phyloP scores from a whole-genome alignment of 176 grass and related monocot species.

The Cenchrus fungigraminus region DNA sequence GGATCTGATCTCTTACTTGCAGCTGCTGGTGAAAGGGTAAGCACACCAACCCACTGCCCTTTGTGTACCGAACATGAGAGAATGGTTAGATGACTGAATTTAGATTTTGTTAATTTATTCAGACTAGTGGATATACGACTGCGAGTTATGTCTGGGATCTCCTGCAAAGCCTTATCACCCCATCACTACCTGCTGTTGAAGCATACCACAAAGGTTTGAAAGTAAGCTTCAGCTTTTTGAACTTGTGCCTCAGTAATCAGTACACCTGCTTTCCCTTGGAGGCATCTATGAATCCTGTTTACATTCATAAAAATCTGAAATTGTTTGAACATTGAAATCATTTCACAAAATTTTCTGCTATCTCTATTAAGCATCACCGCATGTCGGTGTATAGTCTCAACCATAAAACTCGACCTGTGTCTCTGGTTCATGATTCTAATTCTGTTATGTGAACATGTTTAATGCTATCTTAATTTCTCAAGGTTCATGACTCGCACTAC shows the following conservation, averaged over 20 bases:
- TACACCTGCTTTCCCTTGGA: constrained; percentile 32
- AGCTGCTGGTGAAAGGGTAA: constrained; percentile 88
- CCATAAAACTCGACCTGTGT: neutral
- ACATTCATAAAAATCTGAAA: neutral
- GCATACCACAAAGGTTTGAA: constrained; percentile 90
- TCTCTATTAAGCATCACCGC: neutral
- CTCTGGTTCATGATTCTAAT: constrained; percentile 10
- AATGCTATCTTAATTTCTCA: no score
- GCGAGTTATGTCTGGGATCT: constrained; percentile 97
- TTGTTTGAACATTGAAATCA: constrained; percentile 16
- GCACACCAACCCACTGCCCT: constrained; percentile 4
- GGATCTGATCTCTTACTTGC: constrained; percentile 83
- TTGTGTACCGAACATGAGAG: constrained; percentile 25
- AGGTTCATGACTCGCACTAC: no score
- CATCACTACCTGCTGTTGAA: constrained; percentile 77
- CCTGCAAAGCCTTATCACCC: constrained; percentile 76
- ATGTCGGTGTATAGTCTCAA: neutral
- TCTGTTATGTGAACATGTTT: neutral
- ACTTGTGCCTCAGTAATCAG: neutral
- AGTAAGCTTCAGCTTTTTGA: constrained; percentile 50
- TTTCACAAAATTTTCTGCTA: neutral
- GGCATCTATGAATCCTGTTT: neutral
- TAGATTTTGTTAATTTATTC: constrained; percentile 36
- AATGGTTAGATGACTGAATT: constrained; percentile 25
- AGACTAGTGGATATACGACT: constrained; percentile 89